Base-by-base conservation (phyloP, 176 grass and related monocot species). In the Tillandsia fasciculata region DNA sequence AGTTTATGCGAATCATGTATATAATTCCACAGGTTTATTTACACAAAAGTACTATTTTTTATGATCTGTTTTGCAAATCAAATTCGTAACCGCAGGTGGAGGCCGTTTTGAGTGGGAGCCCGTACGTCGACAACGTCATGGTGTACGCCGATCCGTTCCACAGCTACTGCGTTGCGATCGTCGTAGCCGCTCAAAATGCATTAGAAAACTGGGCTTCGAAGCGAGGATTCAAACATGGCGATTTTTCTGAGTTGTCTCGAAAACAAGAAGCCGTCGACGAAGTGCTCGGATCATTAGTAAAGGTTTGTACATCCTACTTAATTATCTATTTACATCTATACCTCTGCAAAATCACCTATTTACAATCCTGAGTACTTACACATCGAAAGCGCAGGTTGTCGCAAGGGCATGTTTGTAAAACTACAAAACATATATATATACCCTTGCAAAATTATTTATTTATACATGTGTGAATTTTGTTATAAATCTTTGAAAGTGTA, bases 81-180 rank as follows among this genome's bases (percentile, higher is more conserved):
- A 53, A 14, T 10, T 6, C 63, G 33, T 50, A 61, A 73, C 76
- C 68, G 67, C 79, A 99, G 94, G 87, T 99, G 64, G 94, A 99
- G 51, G 74, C 89, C 29, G 67, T 51, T 70, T 54, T 99, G 64
- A 86, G 87, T 48, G 80, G 79, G 49, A 86, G 89, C 68, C 76
- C 84, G 2, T 99, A 93, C 48, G 84, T 90, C 33, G 89, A 90
- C 72, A 90, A 84, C 75, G 83, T 99, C 83, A 99, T 99, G 84
- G n/a, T 99, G 52, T 87, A 93, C 64, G 89, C 87, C 2, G 84
- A 90, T 77, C 89, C 94, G 74, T 88, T 87, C 66, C 82, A 93
- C 54, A 93, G 49, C 72, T 86, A 79, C 50, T 92, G 89, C n/a
- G 94, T 90, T 11, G 87, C 87, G 0, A 84, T 99, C 48, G 63